Evolutionary conservation across 2,329 filamentous ascomycete genomes (phyloP), one percentile per base, ranked within the genome.

Genomic region (Exserohilum turcica): DNA sequence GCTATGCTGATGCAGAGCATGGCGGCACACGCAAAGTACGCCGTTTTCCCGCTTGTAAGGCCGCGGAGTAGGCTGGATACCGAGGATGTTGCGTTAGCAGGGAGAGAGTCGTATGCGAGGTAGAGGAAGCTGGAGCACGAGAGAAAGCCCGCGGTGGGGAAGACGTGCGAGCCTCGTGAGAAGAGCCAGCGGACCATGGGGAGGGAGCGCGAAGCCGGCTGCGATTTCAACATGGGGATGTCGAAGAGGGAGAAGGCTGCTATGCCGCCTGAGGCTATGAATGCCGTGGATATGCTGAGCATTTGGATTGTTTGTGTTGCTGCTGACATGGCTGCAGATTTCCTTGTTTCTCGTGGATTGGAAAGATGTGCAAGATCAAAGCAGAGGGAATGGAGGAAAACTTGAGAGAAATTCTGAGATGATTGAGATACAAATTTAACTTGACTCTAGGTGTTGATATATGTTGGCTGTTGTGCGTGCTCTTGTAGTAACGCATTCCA

Each of bases 161-260:
- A 73, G 28, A 71, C 57, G 56, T 75, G 73, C 6, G 71, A 74
- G 44, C 72, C 73, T 0, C 72, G 67, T 31, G 66, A 72, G 59
- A 75, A 75, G 28, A 75, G 68, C 72, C 72, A 75, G 36, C 70
- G 68, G 2, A 56, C 66, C 35, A 63, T 56, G n/a, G 73, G 73
- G 1, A 75, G 66, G 2, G 73, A 72, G 44, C 71, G 71, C 1
- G 71, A 74, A n/a, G 71, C 71, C 15, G 71, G 73, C 42, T 74
- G 73, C 1, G 73, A 69, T 54, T 61, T 57, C 9, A 74, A 52
- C 9, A 66, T 46, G 10, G 70, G 71, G 6, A 70, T 52, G 50
- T 69, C 63, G 61, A 74, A 75, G 42, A 73, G 47, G 27, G 72
- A 70, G 29, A 73, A 54, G 15, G 66, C 57, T 12, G 70, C 67